Conservation (phyloP, 352 stramenopile species). For the Phytophthora pinifolia region DNA sequence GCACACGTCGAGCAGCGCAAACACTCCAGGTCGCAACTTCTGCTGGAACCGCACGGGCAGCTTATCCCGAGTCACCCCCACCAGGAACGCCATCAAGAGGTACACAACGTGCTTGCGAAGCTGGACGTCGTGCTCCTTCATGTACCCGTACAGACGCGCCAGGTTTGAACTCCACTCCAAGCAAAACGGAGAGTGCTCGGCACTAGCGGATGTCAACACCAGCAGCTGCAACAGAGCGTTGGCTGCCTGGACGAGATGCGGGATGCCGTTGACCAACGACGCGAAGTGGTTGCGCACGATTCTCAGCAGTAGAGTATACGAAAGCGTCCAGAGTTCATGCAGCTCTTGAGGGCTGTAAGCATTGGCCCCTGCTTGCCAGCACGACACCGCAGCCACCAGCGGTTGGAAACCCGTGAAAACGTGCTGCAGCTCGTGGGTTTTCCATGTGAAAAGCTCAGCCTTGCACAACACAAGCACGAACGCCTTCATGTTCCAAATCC, state of each 20-base stretch:
- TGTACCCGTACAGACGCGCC: slow-evolving; percentile 83
- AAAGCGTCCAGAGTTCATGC: slow-evolving; percentile 76
- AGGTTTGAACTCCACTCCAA: slow-evolving; percentile 84
- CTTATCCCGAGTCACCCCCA: slow-evolving; percentile 58
- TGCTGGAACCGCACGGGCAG: slow-evolving; percentile 61
- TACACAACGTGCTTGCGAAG: slow-evolving; percentile 88
- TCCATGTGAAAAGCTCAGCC: slow-evolving; percentile 80
- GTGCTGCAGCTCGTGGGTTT: slow-evolving; percentile 66
- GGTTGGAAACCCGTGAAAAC: slow-evolving; percentile 70
- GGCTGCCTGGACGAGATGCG: slow-evolving; percentile 65
- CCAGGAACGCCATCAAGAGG: slow-evolving; percentile 69
- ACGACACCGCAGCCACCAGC: slow-evolving; percentile 34
- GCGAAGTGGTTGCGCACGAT: slow-evolving; percentile 78
- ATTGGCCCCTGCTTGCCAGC: slow-evolving; percentile 25
- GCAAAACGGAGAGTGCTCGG: slow-evolving; percentile 25
- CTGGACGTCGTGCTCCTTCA: slow-evolving; percentile 77
- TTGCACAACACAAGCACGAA: slow-evolving; percentile 79
- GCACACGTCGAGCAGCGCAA: slow-evolving; percentile 81
- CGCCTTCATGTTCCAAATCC: slow-evolving; percentile 55
- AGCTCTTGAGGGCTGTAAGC: slow-evolving; percentile 35
- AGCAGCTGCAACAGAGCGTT: slow-evolving; percentile 75
- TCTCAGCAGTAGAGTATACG: slow-evolving; percentile 76
- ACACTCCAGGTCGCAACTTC: slow-evolving; percentile 72
- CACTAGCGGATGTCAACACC: slow-evolving; percentile 28
- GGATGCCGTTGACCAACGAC: slow-evolving; percentile 63